Conservation (phyloP, 2,329 filamentous ascomycete genomes). For the Cyclaneusma minus region DNA sequence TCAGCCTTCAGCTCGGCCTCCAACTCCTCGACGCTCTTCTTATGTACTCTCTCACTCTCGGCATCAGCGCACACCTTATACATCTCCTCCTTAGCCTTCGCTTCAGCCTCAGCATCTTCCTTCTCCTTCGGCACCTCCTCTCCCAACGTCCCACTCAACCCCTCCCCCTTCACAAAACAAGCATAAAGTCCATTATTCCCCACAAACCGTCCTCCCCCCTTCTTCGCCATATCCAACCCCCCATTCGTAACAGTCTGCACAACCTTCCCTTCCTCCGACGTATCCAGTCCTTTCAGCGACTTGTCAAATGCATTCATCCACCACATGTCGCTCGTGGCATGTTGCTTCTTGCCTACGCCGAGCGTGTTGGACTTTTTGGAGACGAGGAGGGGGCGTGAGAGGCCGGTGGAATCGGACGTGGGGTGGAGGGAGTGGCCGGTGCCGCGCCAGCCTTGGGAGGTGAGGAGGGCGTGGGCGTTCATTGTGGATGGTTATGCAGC, state of each 20-base stretch:
- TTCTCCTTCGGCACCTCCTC: conserved; percentile 3
- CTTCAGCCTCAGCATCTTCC: conserved; percentile 4
- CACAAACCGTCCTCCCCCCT: conserved; percentile 39
- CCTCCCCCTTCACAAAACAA: conserved; percentile 71
- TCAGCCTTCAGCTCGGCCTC: too few relatives aligned
- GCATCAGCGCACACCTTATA: too few relatives aligned
- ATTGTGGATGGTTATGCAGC: conserved; percentile 28
- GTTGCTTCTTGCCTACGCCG: conserved; percentile 66
- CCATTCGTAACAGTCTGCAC: conserved; percentile 38
- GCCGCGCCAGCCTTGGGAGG: conserved; percentile 79
- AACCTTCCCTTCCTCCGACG: conserved; percentile 36
- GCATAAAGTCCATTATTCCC: conserved; percentile 52
- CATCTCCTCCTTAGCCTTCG: conserved; percentile 5
- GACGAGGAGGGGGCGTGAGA: conserved; percentile 70
- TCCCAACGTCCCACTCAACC: conserved; percentile 45
- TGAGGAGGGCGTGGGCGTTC: conserved; percentile 73
- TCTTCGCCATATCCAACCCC: conserved; percentile 39
- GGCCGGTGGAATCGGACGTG: conserved; percentile 54
- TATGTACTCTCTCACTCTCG: too few relatives aligned
- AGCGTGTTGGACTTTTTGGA: conserved; percentile 68
- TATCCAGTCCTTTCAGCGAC: conserved; percentile 67
- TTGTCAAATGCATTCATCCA: conserved; percentile 93
- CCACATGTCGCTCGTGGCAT: conserved; percentile 65
- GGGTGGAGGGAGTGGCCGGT: conserved; percentile 77
- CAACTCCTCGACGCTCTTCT: too few relatives aligned